Conservation (phyloP, 2,329 filamentous ascomycete species). For the Fusarium anguioides region DNA sequence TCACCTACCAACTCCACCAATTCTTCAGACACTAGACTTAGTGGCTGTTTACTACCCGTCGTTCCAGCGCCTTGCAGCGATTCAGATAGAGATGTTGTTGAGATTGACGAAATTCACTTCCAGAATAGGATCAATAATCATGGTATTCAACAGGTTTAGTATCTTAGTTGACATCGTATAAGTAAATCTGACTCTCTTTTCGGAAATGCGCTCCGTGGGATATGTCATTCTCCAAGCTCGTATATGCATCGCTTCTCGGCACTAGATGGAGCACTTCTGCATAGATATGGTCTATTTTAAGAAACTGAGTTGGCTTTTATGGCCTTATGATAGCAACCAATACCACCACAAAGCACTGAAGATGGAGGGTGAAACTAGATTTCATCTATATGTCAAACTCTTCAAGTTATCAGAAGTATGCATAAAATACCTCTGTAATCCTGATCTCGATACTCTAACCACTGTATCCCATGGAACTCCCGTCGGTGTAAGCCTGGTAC, state of each 20-base stretch:
- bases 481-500: too few relatives aligned
- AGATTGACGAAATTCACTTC: neutral
- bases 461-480: neutral
- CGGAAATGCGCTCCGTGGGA: neutral
- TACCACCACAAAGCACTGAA: neutral
- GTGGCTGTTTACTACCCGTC: conserved; percentile 11
- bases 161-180: neutral
- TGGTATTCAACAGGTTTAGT: neutral
- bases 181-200: neutral
- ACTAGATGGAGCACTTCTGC: neutral
- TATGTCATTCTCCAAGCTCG: neutral
- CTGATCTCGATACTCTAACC: neutral
- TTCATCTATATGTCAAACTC: neutral
- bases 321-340: neutral
- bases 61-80: conserved; percentile 4
- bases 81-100: neutral
- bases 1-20: conserved; percentile 11
- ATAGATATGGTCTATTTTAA: conserved; percentile 3
- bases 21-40: conserved; percentile 25
- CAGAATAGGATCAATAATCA: conserved; percentile 2
- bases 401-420: neutral
- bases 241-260: neutral
- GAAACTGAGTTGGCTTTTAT: neutral
- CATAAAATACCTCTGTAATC: too few relatives aligned
- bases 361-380: neutral